Percentiles rank a stretch among this genome's conserved stretches.
Conservation (phyloP, 148 eudicot genomes). For the Heliamphora exappendiculata region DNA sequence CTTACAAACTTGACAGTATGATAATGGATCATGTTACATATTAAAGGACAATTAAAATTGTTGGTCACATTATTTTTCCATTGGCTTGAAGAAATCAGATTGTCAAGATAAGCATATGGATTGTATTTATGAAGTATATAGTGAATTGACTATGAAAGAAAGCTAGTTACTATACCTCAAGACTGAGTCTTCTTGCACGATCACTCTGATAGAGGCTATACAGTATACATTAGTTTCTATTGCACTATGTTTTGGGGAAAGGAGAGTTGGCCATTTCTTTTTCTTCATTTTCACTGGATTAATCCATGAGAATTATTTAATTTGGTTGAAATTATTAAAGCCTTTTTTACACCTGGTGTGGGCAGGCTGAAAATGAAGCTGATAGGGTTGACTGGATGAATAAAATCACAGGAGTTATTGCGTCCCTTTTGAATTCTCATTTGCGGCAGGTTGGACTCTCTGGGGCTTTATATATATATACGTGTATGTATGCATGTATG, state of each 20-base stretch:
- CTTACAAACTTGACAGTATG: background rate
- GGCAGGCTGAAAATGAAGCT: slow-evolving; percentile 88
- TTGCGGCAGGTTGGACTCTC: slow-evolving; percentile 51
- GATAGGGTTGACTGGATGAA: slow-evolving; percentile 92
- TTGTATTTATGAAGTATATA: background rate
- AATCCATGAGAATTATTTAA: background rate
- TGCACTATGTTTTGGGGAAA: background rate
- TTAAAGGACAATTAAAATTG: background rate
- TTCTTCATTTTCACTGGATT: background rate
- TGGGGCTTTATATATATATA: slow-evolving; percentile 5
- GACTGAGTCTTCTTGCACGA: background rate
- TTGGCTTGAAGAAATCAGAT: background rate
- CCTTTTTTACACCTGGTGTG: slow-evolving; percentile 16
- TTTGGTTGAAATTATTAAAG: background rate
- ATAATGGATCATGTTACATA: slow-evolving; percentile 3
- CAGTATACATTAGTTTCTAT: background rate
- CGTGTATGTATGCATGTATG: no score
- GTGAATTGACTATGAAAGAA: background rate
- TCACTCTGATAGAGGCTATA: background rate
- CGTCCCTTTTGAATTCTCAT: slow-evolving; percentile 82
- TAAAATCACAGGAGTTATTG: slow-evolving; percentile 79
- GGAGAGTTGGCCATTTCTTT: background rate
- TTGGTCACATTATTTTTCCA: background rate
- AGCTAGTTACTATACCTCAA: background rate
- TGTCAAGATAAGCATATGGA: background rate